These are phyloP conservation scores for Ceratocystiopsis brevicomis DNA, from an alignment of 2,329 filamentous ascomycete genomes.

Conservation along the genomic window DNA sequence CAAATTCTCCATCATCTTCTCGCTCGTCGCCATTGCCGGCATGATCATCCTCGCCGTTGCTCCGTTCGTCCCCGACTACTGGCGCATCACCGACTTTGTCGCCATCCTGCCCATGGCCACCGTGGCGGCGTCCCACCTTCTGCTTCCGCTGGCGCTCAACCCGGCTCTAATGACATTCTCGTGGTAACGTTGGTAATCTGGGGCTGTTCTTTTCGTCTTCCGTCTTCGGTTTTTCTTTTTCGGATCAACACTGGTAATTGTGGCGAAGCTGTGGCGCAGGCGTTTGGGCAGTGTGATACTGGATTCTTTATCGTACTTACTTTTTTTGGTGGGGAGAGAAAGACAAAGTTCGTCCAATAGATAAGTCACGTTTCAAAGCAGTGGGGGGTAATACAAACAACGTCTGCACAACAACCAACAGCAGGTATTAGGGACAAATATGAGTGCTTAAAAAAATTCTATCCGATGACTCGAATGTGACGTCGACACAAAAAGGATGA, in stretches of 20 bases:
- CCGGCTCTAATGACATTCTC: conserved; percentile 67
- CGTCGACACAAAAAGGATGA: no score
- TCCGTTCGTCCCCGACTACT: conserved; percentile 44
- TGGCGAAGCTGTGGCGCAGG: not conserved
- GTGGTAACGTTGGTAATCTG: conserved; percentile 27
- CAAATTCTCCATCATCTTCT: conserved; percentile 51
- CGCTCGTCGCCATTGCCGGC: conserved; percentile 33
- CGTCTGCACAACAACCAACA: no score
- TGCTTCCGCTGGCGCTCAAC: conserved; percentile 56
- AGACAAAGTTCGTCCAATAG: no score
- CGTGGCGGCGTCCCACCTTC: conserved; percentile 47
- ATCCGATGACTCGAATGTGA: no score
- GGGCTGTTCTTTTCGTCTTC: no score
- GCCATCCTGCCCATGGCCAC: conserved; percentile 61
- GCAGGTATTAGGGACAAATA: no score
- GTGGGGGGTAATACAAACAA: no score
- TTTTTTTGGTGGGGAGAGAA: not conserved
- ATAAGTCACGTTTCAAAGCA: no score
- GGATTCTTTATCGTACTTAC: not conserved
- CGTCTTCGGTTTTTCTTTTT: no score
- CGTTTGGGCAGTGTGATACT: no score
- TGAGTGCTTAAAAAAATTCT: no score
- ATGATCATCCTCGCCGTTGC: conserved; percentile 48
- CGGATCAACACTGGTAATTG: no score
- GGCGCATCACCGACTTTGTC: conserved; percentile 52